phyloP scores from a whole-genome alignment of 2,329 filamentous ascomycete species.

The Fusarium setosum region DNA sequence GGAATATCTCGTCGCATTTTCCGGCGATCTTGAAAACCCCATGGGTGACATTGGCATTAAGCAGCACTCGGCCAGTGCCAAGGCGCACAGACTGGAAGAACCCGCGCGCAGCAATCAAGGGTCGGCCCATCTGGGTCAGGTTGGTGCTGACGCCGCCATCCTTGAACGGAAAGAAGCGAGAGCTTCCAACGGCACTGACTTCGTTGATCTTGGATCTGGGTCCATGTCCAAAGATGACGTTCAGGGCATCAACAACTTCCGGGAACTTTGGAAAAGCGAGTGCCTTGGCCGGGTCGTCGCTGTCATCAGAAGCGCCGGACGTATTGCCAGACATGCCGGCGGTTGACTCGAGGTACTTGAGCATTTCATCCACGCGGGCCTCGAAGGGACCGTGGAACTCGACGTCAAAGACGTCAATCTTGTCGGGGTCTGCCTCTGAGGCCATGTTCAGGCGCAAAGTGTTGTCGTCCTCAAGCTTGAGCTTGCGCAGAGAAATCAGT shows the following conservation, averaged over 20 bases:
- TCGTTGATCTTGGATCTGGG: conserved; percentile 50
- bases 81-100: conserved; percentile 67
- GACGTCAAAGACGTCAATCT: conserved; percentile 52
- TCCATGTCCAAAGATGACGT: conserved; percentile 60
- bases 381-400: conserved; percentile 54
- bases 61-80: conserved; percentile 63
- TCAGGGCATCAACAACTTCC: conserved; percentile 62
- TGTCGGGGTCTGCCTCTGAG: conserved; percentile 45
- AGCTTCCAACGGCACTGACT: conserved; percentile 56
- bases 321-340: conserved; percentile 49
- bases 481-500: conserved; percentile 53
- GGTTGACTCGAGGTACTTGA: conserved; percentile 59
- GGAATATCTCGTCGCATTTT: conserved; percentile 49
- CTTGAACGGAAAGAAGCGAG: conserved; percentile 61
- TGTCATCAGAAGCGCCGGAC: not conserved
- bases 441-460: conserved; percentile 50
- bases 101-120: conserved; percentile 59
- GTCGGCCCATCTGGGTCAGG: conserved; percentile 43
- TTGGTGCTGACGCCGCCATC: conserved; percentile 38
- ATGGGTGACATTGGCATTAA: conserved; percentile 67
- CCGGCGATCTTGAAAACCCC: conserved; percentile 61
- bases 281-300: conserved; percentile 18
- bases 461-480: conserved; percentile 48
- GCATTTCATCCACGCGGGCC: conserved; percentile 53
- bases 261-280: conserved; percentile 60